A percentile compares a stretch with the other conserved stretches of the same genome.
phyloP scores from a whole-genome alignment of 2,329 filamentous ascomycete genomes.

The Nannizzia gypsea region DNA sequence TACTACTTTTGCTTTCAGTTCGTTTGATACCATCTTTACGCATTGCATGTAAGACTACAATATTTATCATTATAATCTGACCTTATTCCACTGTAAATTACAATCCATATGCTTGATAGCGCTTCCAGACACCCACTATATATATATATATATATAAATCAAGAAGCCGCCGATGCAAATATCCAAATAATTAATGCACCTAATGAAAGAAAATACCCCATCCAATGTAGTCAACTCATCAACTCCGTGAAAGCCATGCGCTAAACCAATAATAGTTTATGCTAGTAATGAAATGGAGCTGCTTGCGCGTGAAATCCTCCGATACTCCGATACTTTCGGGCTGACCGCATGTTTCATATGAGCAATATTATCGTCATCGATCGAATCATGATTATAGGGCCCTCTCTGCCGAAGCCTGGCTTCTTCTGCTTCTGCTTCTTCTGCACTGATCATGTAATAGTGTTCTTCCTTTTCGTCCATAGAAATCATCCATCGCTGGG shows the following conservation, averaged over 20 bases:
- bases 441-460: conserved; percentile 37
- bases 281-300: conserved; percentile 19
- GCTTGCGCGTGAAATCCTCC: conserved; percentile 20
- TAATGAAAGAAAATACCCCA: background rate
- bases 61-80: background rate
- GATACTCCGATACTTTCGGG: conserved; percentile 26
- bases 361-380: conserved; percentile 1
- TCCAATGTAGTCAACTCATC: background rate
- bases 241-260: background rate
- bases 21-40: background rate
- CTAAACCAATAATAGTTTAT: background rate
- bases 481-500: conserved; percentile 34
- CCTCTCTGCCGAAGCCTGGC: conserved; percentile 1
- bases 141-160: background rate
- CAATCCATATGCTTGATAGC: background rate
- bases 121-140: background rate
- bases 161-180: background rate
- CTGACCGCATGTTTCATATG: conserved; percentile 15
- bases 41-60: background rate
- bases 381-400: background rate
- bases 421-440: conserved; percentile 14
- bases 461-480: conserved; percentile 41
- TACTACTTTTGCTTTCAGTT: background rate
- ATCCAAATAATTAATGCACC: background rate
- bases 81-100: background rate